Evolutionary conservation across 768 basidiomycete species (phyloP).

Genomic region (Auriscalpium orientale): DNA sequence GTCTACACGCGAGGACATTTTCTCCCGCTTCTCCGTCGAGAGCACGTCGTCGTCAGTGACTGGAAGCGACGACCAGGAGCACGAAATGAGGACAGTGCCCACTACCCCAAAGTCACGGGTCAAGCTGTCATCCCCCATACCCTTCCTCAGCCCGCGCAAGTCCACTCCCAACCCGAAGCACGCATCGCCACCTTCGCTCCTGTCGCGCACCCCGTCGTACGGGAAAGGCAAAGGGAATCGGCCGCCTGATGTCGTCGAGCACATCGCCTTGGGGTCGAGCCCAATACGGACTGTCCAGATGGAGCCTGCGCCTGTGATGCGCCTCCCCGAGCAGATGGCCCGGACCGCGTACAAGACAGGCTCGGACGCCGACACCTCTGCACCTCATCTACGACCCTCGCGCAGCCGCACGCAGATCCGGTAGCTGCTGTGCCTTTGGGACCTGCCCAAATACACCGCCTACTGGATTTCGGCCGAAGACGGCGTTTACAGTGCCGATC

Average conservation of each 20-base stretch:
- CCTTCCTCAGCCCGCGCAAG: not conserved
- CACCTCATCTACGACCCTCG: no score
- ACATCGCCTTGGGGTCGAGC: slow-evolving; percentile 10
- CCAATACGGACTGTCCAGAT: slow-evolving; percentile 14
- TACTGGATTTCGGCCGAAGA: no score
- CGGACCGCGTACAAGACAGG: slow-evolving; percentile 1
- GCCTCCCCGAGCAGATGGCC: slow-evolving; percentile 8
- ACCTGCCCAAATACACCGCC: no score
- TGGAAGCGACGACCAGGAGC: slow-evolving; percentile 12
- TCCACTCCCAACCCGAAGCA: not conserved
- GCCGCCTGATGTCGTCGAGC: slow-evolving; percentile 1
- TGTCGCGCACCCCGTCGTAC: not conserved
- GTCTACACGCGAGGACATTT: slow-evolving; percentile 12
- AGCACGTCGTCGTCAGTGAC: slow-evolving; percentile 9
- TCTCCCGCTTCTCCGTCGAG: slow-evolving; percentile 15
- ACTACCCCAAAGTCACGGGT: slow-evolving; percentile 2
- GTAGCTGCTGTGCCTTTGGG: no score
- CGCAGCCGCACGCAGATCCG: no score
- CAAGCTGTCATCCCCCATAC: not conserved
- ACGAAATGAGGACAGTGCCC: slow-evolving; percentile 10
- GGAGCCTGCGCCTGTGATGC: slow-evolving; percentile 12
- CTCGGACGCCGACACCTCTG: not conserved
- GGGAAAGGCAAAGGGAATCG: not conserved
- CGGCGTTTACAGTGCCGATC: no score
- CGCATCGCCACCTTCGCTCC: not conserved